phyloP scores from a whole-genome alignment of 2,329 filamentous ascomycete species.

The Nannizziopsis barbatae region DNA sequence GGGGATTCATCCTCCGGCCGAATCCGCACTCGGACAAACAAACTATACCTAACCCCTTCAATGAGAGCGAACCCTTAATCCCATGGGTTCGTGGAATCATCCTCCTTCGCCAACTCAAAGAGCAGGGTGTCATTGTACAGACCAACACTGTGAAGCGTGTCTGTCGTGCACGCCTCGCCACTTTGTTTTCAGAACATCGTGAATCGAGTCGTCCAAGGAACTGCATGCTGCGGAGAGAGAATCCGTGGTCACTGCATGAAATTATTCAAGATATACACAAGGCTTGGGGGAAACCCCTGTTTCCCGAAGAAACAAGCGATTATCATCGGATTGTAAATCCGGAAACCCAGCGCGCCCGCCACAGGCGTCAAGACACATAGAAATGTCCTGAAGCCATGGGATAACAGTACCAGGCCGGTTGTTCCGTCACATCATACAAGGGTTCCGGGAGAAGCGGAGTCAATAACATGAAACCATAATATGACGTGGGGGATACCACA shows the following conservation, averaged over 20 bases:
- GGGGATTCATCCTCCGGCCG: conserved; percentile 37
- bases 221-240: conserved; percentile 27
- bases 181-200: conserved; percentile 27
- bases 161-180: conserved; percentile 28
- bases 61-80: conserved; percentile 21
- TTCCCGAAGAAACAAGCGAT: conserved; percentile 20
- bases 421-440: too few relatives aligned
- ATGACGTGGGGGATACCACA: too few relatives aligned
- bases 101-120: conserved; percentile 30
- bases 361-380: neutral
- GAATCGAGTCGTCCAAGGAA: conserved; percentile 26
- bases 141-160: conserved; percentile 23
- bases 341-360: neutral
- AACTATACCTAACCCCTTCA: conserved; percentile 16
- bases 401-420: neutral
- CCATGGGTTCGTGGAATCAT: conserved; percentile 32
- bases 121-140: conserved; percentile 27
- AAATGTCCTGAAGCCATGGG: neutral
- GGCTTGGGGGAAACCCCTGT: conserved; percentile 28
- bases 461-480: too few relatives aligned
- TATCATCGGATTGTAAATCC: conserved; percentile 16
- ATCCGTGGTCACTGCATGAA: conserved; percentile 25
- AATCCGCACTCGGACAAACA: conserved; percentile 16
- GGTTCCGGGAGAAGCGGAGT: too few relatives aligned
- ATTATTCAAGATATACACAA: conserved; percentile 26